A percentile compares a stretch with the other conserved stretches of the same genome.
Evolutionary conservation across 1,284 basidiomycete genomes (phyloP).

Genomic region (Phellopilus nigrolimitatus): DNA sequence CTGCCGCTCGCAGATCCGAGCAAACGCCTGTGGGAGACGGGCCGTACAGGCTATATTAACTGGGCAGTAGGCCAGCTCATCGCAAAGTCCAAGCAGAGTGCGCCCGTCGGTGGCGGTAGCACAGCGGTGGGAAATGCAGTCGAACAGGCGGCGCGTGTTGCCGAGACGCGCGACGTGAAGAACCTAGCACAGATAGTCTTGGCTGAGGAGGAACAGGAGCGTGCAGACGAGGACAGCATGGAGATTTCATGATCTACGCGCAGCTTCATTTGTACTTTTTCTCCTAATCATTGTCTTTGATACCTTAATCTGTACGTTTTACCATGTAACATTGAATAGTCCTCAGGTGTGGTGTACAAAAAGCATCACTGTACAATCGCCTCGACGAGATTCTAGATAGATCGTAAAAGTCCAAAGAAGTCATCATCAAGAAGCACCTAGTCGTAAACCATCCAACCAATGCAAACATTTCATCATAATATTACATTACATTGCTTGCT

Average conservation of each 20-base stretch:
- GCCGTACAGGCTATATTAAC: constrained; percentile 57
- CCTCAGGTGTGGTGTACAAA: too few relatives aligned
- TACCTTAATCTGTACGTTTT: too few relatives aligned
- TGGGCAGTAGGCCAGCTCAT: constrained; percentile 61
- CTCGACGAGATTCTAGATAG: too few relatives aligned
- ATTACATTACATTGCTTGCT: constrained; percentile 8
- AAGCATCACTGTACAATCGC: too few relatives aligned
- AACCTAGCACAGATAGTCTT: constrained; percentile 19
- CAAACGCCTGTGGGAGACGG: constrained; percentile 68
- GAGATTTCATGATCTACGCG: constrained; percentile 5
- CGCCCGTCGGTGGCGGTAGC: constrained; percentile 24
- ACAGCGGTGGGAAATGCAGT: constrained; percentile 26
- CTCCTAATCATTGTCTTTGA: neutral
- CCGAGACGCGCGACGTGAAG: constrained; percentile 28
- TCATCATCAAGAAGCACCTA: neutral
- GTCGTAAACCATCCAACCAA: neutral
- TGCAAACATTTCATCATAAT: constrained; percentile 1
- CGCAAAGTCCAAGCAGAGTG: constrained; percentile 39
- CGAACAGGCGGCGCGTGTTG: constrained; percentile 25
- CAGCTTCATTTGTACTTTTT: neutral
- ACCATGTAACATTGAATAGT: too few relatives aligned
- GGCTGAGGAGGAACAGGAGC: neutral
- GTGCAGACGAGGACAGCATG: constrained; percentile 6
- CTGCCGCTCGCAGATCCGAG: constrained; percentile 49
- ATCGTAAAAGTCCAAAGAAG: too few relatives aligned